Base-by-base conservation (phyloP, 129 eudicot genomes). In the Artemisia tridentata region DNA sequence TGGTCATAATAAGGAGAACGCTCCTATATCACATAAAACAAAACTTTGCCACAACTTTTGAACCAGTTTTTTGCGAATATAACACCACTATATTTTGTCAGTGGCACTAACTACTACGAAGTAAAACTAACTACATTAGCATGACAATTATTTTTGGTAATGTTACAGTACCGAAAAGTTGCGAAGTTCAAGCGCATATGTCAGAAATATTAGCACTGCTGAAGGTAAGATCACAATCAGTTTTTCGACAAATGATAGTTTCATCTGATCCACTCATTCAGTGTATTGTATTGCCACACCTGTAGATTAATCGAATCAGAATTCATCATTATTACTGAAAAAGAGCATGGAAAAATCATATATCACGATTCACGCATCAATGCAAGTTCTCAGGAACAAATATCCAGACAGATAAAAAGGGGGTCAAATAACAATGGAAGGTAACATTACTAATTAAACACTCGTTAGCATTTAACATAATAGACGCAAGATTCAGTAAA, bases 261-360 rank as follows among this genome's bases (percentile, higher is more conserved):
- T 61, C 56, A 64, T 38, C n/a, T 3, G 65, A 52, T 54, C 72
- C 48, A 74, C 18, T 50, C 11, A 29, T 55, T 63, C 65, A 2
- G 13, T 50, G 27, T 74, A 11, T 54, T 76, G 71, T 45, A 20
- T 23, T 53, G 65, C 50, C 45, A 38, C 45, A 38, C 45, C 81
- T 77, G 81, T 18, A 55, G 45, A 73, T 29, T 63, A 16, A 64
- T 34, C 16, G 55, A 76, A 68, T 68, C 41, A 68, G 7, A 7
- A 25, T 18, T 47, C 63, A 31, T 9, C 11, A 25, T 59, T 58
- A 18, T 58, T 5, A 43, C 11, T 9, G 0, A 63, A 38, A 62
- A 19, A 14, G 14, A 27, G 1, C 12, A 53, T 0, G 27, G 4
- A 9, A 74, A 53, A 62, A 18, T 0, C 69, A 27, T 19, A 29